These are phyloP conservation scores for Fusarium decemcellulare DNA, from an alignment of 2,329 filamentous ascomycete genomes.

Conservation along the genomic window DNA sequence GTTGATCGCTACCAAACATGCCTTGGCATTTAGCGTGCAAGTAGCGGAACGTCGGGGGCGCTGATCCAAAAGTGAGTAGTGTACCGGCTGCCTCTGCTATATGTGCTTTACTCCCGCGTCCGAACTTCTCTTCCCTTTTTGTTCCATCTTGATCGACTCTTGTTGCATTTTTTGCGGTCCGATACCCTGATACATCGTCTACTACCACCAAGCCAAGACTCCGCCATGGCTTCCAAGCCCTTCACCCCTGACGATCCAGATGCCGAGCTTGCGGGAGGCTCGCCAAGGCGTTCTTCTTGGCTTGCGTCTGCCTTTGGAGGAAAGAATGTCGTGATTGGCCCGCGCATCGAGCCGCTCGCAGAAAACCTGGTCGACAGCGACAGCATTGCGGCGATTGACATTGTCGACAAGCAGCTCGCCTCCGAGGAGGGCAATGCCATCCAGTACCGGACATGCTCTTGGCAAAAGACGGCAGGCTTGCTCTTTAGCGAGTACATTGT, in stretches of 20 bases:
- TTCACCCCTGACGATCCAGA: slow-evolving; percentile 24
- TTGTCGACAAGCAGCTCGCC: slow-evolving; percentile 76
- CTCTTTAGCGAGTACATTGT: slow-evolving; percentile 97
- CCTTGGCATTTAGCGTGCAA: slow-evolving; percentile 13
- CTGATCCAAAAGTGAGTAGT: slow-evolving; percentile 4
- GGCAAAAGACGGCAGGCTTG: slow-evolving; percentile 92
- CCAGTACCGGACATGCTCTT: slow-evolving; percentile 92
- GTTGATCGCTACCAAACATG: slow-evolving; percentile 18
- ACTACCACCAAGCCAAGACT: too few relatives aligned
- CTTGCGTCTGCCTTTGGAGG: slow-evolving; percentile 56
- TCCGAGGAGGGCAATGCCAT: slow-evolving; percentile 83
- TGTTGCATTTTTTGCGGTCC: background rate
- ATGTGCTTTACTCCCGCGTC: slow-evolving; percentile 8
- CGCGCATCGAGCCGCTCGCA: slow-evolving; percentile 65
- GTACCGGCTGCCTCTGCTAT: background rate
- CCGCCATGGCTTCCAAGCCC: slow-evolving; percentile 19
- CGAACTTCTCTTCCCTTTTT: background rate
- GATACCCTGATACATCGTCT: background rate
- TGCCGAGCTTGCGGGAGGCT: slow-evolving; percentile 6
- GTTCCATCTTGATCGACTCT: background rate
- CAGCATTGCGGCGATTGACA: slow-evolving; percentile 59
- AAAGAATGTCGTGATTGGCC: slow-evolving; percentile 59
- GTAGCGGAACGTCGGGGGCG: slow-evolving; percentile 23
- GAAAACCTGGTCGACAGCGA: slow-evolving; percentile 56
- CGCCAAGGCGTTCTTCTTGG: slow-evolving; percentile 40